Evolutionary conservation across 176 grass and related monocot genomes (phyloP), one percentile per base, ranked within the genome.

Genomic region (Bromus sterilis): DNA sequence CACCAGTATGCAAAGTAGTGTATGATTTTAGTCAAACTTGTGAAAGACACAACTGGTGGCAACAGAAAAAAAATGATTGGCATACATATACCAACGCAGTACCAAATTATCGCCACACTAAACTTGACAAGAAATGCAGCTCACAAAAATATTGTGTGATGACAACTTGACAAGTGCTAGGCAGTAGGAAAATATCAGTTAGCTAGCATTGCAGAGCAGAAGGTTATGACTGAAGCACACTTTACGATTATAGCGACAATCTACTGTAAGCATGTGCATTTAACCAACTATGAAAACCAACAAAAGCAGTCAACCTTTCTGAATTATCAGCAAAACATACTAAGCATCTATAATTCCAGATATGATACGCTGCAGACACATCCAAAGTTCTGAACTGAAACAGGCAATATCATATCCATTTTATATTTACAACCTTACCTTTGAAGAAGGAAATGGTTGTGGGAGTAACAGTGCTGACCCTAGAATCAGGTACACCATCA

Each of bases 381-480:
- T 25, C 0, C 30, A 51, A 16, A 66, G 48, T 49, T 62, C 14
- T 59, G 21, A 39, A 46, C 10, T 21, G 9, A 26, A 76, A 73
- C 33, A 63, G 65, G 26, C 15, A 65, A 32, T 15, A 42, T 5
- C 34, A 36, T 4, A 63, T 40, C 39, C 14, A 36, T 31, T 15
- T 61, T 66, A 87, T 37, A 51, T 85, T 62, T 29, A 69, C 34
- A 43, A 70, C 9, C 46, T 23, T 87, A 98, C 95, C 95, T 89
- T 77, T 87, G 44, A 98, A 91, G 75, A 94, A 90, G 40, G 89
- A 87, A 69, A 98, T 98, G 61, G 92, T 98, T 80, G 88, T 90
- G 31, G 92, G 95, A 46, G 95, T 94, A 57, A 98, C 51, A 41
- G 90, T 94, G 79, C 95, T 98, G 65, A 98, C 95, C 84, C 92